These are phyloP conservation scores for Petunia secreta DNA, from an alignment of 257 asterid genomes.

Conservation along the genomic window DNA sequence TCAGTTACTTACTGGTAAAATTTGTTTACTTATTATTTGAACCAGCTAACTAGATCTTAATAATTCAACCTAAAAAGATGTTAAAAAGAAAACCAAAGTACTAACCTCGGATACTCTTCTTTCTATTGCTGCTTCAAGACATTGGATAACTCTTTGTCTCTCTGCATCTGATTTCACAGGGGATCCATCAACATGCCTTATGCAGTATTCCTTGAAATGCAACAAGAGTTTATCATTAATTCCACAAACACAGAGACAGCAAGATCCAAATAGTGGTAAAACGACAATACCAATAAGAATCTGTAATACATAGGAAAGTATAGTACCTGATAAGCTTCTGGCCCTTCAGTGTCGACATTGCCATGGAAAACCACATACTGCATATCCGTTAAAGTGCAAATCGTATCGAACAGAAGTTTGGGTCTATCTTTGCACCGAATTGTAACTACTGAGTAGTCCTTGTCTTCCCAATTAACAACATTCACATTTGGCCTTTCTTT, in stretches of 20 bases:
- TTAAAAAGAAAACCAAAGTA: background rate
- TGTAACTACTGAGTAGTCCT: slow-evolving; percentile 85
- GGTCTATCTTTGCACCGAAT: slow-evolving; percentile 92
- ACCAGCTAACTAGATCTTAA: background rate
- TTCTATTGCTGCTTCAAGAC: slow-evolving; percentile 95
- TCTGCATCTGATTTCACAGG: slow-evolving; percentile 98
- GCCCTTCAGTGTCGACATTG: slow-evolving; percentile 73
- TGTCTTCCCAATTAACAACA: slow-evolving; percentile 89
- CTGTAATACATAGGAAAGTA: background rate
- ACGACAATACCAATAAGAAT: background rate
- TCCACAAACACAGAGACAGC: background rate
- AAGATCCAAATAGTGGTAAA: background rate
- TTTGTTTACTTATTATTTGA: background rate
- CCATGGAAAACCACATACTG: slow-evolving; percentile 96
- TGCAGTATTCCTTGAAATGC: slow-evolving; percentile 77
- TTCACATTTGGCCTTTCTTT: slow-evolving; percentile 75
- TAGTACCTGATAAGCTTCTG: slow-evolving; percentile 86
- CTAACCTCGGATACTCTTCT: slow-evolving; percentile 95
- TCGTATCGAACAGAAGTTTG: slow-evolving; percentile 80
- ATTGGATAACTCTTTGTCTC: slow-evolving; percentile 84
- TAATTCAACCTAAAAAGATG: background rate
- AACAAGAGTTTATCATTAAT: slow-evolving; percentile 26
- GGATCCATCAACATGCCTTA: slow-evolving; percentile 90
- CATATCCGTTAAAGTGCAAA: slow-evolving; percentile 96
- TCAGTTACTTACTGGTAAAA: too few species aligned